Evolutionary conservation across 495 filamentous ascomycete genomes (phyloP), one percentile per base, ranked within the genome.

Genomic region (Aspergillus cristatus): DNA sequence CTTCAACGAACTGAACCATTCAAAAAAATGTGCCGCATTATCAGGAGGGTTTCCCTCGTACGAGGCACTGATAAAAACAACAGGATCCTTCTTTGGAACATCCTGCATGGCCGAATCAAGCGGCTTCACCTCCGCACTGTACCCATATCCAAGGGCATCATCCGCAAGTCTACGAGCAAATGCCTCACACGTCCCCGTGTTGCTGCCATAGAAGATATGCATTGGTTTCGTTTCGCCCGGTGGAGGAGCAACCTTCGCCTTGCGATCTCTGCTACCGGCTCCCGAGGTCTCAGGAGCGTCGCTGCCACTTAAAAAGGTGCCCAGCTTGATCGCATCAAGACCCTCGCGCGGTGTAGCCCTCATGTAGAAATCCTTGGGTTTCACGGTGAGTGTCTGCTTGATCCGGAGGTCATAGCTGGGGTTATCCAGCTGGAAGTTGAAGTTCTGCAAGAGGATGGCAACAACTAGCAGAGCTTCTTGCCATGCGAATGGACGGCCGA

Each of bases 11-110:
- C 70, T 61, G 3, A 86, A 35, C 82, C 82, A 89, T 25, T 70
- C 60, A 28, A 78, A 68, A 47, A 87, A 89, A 35, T 76, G 71
- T 1, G 66, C 67, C 0, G 82, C 84, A 35, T 89, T 87, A 39
- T 87, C 81, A 0, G 83, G 75, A 0, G 84, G 82, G 38, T 83
- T 65, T 3, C 84, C 84, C 45, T 89, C 84, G 38, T 85, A 89
- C 4, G 77, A 81, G 1, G 81, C 72, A 3, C 79, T 76, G 43
- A 87, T 69, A 36, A 87, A 71, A 14, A 82, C 55, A 0, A 84
- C 72, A 0, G 82, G 81, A 6, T 71, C 65, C 7, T 70, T 68
- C 39, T 65, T 78, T 3, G 80, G 75, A 8, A 88, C 53, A 3
- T 70, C 76, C 26, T 74, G 67, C 25, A 72, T 72, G 0, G 77